Base-by-base conservation (phyloP, 441 rosid genomes). In the Brassica hybrid region DNA sequence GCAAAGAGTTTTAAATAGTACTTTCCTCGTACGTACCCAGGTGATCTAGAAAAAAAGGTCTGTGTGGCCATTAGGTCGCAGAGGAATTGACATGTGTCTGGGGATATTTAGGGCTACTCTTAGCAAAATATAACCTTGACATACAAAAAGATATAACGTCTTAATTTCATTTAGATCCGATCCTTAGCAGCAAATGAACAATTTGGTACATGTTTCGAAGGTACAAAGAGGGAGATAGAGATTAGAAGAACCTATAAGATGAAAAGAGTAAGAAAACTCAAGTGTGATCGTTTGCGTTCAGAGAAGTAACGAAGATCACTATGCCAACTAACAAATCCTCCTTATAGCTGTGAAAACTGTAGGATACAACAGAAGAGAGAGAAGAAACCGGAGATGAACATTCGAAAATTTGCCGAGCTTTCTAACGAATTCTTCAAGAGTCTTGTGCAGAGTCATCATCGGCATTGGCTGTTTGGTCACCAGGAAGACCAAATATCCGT, bases 401-500 rank as follows among this genome's bases (percentile, higher is more conserved):
- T 5, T 48, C 5, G 54, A n/a, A 48, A 48, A 13, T 48, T n/a
- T n/a, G 7, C 50, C n/a, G 65, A 64, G n/a, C 50, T 71, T 77
- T 59, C 50, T 54, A 73, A 32, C 23, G 77, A 74, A 9, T 5
- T 38, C 18, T 69, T 81, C 81, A 87, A 16, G 86, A 83, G 61
- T 91, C 97, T 13, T 32, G 30, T 19, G 86, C 75, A 59, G 75
- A 36, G 57, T 59, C 67, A 19, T 38, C 75, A 10, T 60, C 58
- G 10, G 65, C 23, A 9, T 58, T 19, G 65, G 61, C 18, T 12
- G 17, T 18, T 5, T 82, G 88, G 18, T 90, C 88, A 32, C 48
- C 86, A 17, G 97, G 93, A 67, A 90, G 82, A 43, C 96, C 97
- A 57, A 94, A 91, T 78, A 94, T 77, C 58, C 98, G 87, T 27